These are phyloP conservation scores for Daphne laureola DNA, from an alignment of 441 rosid species.

Conservation along the genomic window DNA sequence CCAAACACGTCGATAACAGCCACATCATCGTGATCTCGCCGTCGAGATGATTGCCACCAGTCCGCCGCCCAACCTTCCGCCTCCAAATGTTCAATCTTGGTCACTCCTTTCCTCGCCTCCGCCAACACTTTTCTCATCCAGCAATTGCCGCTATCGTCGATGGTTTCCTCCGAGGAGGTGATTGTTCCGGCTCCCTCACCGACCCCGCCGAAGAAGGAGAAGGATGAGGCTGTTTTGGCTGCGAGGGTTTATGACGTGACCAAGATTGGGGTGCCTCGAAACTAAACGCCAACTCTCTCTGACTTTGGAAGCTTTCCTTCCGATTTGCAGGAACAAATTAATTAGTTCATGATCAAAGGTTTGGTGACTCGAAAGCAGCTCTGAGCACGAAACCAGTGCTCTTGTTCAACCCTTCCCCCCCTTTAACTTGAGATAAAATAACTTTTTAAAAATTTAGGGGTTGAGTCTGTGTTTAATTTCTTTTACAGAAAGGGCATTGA, in stretches of 20 bases:
- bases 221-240: constrained; percentile 26
- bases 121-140: constrained; percentile 38
- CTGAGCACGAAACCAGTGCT: too few relatives aligned
- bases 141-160: constrained; percentile 24
- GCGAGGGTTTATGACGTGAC: constrained; percentile 80
- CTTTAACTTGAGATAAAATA: too few relatives aligned
- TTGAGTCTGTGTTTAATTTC: too few relatives aligned
- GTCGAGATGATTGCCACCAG: constrained; percentile 7
- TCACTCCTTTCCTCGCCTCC: constrained; percentile 45
- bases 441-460: too few relatives aligned
- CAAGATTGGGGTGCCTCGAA: constrained; percentile 70
- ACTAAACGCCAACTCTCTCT: constrained; percentile 46
- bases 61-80: constrained; percentile 11
- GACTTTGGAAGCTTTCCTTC: constrained; percentile 73
- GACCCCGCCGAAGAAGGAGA: constrained; percentile 7
- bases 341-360: constrained; percentile 68
- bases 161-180: constrained; percentile 26
- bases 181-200: constrained; percentile 20
- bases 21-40: constrained; percentile 19
- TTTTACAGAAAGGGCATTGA: too few relatives aligned
- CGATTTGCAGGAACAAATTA: constrained; percentile 59
- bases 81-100: constrained; percentile 41
- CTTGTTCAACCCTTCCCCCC: too few relatives aligned
- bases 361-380: too few relatives aligned
- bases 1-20: constrained; percentile 7